Percentiles rank a stretch among this genome's conserved stretches.
These are phyloP conservation scores for Botrytis squamosa DNA, from an alignment of 2,329 filamentous ascomycete species.

Conservation along the genomic window DNA sequence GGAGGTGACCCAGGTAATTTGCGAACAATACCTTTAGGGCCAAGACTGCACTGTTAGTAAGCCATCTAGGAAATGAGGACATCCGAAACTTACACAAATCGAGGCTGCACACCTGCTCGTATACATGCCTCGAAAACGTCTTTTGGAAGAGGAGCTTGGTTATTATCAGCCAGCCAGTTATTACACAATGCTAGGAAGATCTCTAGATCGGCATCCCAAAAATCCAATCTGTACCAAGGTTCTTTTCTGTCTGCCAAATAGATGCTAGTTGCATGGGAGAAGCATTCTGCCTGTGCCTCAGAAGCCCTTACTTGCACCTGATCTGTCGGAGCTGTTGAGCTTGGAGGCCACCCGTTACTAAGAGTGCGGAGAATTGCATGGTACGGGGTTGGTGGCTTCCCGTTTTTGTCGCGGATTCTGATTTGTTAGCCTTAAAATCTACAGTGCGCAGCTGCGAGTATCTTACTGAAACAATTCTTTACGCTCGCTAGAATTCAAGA, in stretches of 20 bases:
- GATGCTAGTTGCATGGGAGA: neutral
- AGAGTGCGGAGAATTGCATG: neutral
- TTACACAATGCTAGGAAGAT: neutral
- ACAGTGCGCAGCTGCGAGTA: too few species aligned
- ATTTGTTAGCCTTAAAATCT: neutral
- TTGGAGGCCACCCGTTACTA: neutral
- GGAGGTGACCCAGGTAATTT: neutral
- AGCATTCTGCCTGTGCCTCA: neutral
- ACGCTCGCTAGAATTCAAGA: neutral
- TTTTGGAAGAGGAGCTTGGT: neutral
- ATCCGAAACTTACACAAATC: slow-evolving; percentile 8
- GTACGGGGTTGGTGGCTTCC: slow-evolving; percentile 10
- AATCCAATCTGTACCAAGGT: slow-evolving; percentile 9
- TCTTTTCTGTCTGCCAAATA: slow-evolving; percentile 14
- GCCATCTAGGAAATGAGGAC: too few species aligned
- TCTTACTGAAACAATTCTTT: slow-evolving; percentile 12
- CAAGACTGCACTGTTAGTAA: neutral
- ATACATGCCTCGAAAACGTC: slow-evolving; percentile 1
- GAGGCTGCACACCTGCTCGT: slow-evolving; percentile 1
- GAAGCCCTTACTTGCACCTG: neutral
- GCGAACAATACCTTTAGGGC: slow-evolving; percentile 1
- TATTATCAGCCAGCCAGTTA: neutral
- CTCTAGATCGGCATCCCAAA: slow-evolving; percentile 15
- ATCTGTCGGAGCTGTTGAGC: too few species aligned
- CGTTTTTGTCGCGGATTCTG: slow-evolving; percentile 4